Percentiles rank a stretch among this genome's conserved stretches.
Conservation (phyloP, 306 rosid species). For the Astragalus glycyphyllos region DNA sequence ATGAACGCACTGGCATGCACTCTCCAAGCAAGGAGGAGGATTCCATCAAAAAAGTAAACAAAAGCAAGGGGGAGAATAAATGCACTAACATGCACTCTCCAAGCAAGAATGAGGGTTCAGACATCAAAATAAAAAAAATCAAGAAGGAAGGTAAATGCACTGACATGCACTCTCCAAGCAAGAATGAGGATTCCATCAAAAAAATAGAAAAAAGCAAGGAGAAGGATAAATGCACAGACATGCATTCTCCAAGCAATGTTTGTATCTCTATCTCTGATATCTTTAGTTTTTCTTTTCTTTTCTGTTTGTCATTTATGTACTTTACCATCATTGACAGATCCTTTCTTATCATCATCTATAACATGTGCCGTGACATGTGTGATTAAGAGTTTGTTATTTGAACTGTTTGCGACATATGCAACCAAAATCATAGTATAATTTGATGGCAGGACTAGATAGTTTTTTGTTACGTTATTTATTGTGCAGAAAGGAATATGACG, state of each 20-base stretch:
- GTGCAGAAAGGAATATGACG: neutral
- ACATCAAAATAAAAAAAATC: neutral
- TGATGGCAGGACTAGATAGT: neutral
- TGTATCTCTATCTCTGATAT: constrained; percentile 41
- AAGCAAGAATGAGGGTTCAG: constrained; percentile 41
- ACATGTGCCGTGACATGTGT: neutral
- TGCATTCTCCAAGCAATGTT: constrained; percentile 56
- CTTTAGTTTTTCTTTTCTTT: constrained; percentile 19
- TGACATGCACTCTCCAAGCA: constrained; percentile 40
- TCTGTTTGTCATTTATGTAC: constrained; percentile 17
- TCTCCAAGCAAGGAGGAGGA: constrained; percentile 53
- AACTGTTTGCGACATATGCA: constrained; percentile 10
- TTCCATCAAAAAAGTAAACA: neutral
- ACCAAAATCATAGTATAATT: constrained; percentile 11
- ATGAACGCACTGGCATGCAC: constrained; percentile 35
- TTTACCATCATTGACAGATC: constrained; percentile 5
- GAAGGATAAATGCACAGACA: constrained; percentile 40
- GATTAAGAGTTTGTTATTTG: constrained; percentile 28
- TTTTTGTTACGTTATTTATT: constrained; percentile 7
- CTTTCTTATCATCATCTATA: constrained; percentile 18
- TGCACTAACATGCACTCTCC: neutral
- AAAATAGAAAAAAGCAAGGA: constrained; percentile 24
- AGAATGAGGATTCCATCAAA: constrained; percentile 9
- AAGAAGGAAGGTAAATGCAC: constrained; percentile 45
- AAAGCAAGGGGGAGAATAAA: constrained; percentile 36